Conservation (phyloP, 2,329 filamentous ascomycete species). For the Colletotrichum somersetense region DNA sequence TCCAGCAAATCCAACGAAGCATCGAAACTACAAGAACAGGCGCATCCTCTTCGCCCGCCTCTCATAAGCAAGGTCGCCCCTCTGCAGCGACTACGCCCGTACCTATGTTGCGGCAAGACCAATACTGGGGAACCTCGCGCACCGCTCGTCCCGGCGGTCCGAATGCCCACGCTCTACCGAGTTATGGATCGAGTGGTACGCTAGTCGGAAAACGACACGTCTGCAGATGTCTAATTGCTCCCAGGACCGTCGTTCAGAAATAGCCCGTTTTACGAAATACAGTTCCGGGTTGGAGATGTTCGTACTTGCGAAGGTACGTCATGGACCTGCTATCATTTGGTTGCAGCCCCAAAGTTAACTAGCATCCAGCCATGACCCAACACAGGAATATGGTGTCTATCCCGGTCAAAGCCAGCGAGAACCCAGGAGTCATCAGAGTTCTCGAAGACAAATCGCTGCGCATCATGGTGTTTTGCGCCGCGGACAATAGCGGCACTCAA, state of each 20-base stretch:
- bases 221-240: constrained; percentile 2
- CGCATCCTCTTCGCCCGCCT: constrained; percentile 36
- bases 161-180: constrained; percentile 20
- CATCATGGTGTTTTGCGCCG: constrained; percentile 87
- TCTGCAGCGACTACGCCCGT: constrained; percentile 24
- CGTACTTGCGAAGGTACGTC: constrained; percentile 79
- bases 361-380: constrained; percentile 67
- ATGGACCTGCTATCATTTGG: constrained; percentile 3
- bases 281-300: constrained; percentile 73
- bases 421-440: constrained; percentile 67
- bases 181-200: constrained; percentile 28
- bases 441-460: constrained; percentile 72
- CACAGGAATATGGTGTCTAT: constrained; percentile 64
- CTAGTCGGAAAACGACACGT: not conserved
- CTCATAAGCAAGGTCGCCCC: constrained; percentile 27
- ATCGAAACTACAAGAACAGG: constrained; percentile 47
- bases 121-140: constrained; percentile 32
- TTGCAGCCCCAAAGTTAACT: constrained; percentile 41
- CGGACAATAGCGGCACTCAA: constrained; percentile 71
- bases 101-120: constrained; percentile 20
- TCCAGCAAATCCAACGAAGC: constrained; percentile 59
- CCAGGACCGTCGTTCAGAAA: constrained; percentile 64
- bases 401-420: constrained; percentile 62
- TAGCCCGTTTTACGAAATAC: constrained; percentile 87
- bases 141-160: constrained; percentile 20